phyloP scores from a whole-genome alignment of 2,329 filamentous ascomycete genomes.

The Cladophialophora exuberans region DNA sequence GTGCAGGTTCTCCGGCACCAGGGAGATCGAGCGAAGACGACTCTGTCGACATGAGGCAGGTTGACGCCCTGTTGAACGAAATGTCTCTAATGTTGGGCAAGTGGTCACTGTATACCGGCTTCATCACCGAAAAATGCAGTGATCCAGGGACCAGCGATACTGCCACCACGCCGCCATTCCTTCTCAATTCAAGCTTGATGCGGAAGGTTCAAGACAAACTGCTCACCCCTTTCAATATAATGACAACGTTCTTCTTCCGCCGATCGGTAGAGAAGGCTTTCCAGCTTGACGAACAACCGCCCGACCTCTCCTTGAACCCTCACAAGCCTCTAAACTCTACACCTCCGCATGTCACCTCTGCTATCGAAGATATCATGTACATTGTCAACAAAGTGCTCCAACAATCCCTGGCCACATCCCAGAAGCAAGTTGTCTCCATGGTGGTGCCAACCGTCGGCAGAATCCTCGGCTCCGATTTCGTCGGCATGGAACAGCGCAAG shows the following conservation, averaged over 20 bases:
- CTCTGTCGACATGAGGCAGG: slow-evolving; percentile 92
- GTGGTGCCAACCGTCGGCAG: slow-evolving; percentile 78
- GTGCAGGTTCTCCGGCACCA: slow-evolving; percentile 75
- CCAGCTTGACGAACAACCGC: slow-evolving; percentile 87
- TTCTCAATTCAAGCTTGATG: slow-evolving; percentile 77
- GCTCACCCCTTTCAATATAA: slow-evolving; percentile 79
- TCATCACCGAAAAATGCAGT: slow-evolving; percentile 82
- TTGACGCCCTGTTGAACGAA: slow-evolving; percentile 85
- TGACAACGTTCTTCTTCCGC: slow-evolving; percentile 96
- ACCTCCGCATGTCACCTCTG: slow-evolving; percentile 88
- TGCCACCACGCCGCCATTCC: slow-evolving; percentile 70
- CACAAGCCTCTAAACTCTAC: slow-evolving; percentile 73
- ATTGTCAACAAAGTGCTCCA: slow-evolving; percentile 92
- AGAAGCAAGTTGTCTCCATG: slow-evolving; percentile 74
- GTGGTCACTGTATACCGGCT: slow-evolving; percentile 91
- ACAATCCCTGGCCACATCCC: slow-evolving; percentile 82
- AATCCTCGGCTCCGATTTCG: slow-evolving; percentile 84
- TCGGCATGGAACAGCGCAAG: slow-evolving; percentile 95
- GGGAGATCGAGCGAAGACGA: slow-evolving; percentile 81
- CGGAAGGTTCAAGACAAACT: slow-evolving; percentile 78
- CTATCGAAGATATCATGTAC: slow-evolving; percentile 99
- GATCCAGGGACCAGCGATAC: slow-evolving; percentile 57
- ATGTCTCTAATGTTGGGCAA: slow-evolving; percentile 88
- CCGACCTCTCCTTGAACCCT: slow-evolving; percentile 75
- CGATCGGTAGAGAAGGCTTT: slow-evolving; percentile 97